These are phyloP conservation scores for Amanita jacksonii DNA, from an alignment of 768 basidiomycete species.

Conservation along the genomic window DNA sequence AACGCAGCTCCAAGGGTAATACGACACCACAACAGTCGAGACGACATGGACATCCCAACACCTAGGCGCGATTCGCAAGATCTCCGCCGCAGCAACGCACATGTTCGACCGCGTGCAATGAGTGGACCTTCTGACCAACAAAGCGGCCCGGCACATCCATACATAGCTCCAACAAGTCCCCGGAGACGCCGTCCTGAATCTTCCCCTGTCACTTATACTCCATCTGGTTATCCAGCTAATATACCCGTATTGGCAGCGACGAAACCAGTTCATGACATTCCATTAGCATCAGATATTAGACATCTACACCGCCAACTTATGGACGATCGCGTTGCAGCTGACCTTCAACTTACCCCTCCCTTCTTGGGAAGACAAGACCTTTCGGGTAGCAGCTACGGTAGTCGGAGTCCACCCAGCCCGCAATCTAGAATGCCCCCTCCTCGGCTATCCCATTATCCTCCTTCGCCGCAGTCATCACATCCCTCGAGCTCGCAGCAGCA, in stretches of 20 bases:
- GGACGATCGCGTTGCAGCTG: neutral
- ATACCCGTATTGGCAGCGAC: neutral
- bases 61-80: neutral
- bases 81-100: constrained; percentile 5
- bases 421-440: neutral
- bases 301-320: neutral
- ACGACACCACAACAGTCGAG: constrained; percentile 1
- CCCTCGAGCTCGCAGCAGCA: neutral
- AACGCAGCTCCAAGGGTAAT: constrained; percentile 8
- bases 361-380: neutral
- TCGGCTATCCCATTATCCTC: neutral
- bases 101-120: neutral
- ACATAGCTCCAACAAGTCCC: neutral
- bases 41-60: constrained; percentile 2
- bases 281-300: constrained; percentile 1
- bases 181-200: neutral
- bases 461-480: neutral
- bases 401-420: neutral
- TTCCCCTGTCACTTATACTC: neutral
- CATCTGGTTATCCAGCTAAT: constrained; percentile 1
- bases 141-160: neutral
- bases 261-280: neutral
- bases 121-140: neutral
- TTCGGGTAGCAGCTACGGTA: neutral
- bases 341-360: neutral